Evolutionary conservation across 108 stramenopile species (phyloP).

Genomic region (Cyclotella kingstonii): DNA sequence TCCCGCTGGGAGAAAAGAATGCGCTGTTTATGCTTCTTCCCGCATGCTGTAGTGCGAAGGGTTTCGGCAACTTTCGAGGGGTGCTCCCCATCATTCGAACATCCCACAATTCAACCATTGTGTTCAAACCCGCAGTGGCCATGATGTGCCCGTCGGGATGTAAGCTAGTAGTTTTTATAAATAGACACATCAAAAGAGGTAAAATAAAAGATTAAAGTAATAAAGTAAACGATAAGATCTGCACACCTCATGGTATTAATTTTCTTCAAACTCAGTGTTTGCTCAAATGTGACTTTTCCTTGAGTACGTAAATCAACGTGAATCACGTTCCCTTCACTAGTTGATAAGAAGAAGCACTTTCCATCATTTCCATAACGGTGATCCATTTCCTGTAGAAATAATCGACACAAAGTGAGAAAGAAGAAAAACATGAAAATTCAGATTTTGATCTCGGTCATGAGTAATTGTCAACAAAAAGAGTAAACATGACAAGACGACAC

Average conservation of each 20-base stretch:
- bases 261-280: conserved; percentile 68
- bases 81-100: conserved; percentile 55
- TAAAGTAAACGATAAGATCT: background rate
- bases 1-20: conserved; percentile 76
- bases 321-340: conserved; percentile 66
- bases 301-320: conserved; percentile 67
- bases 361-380: conserved; percentile 46
- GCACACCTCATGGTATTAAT: conserved; percentile 81
- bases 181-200: background rate
- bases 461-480: too few relatives aligned
- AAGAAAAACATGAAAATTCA: too few relatives aligned
- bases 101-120: conserved; percentile 70
- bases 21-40: conserved; percentile 73
- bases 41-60: conserved; percentile 43
- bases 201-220: background rate
- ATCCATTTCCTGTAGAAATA: conserved; percentile 40
- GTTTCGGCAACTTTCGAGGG: conserved; percentile 34
- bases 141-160: conserved; percentile 75
- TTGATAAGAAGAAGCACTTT: conserved; percentile 73
- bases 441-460: too few relatives aligned
- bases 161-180: conserved; percentile 39
- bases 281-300: conserved; percentile 59
- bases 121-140: conserved; percentile 64
- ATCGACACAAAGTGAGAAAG: background rate
- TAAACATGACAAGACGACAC: too few relatives aligned